Evolutionary conservation across 2,329 filamentous ascomycete species (phyloP).

Genomic region (Fusarium floridanum): DNA sequence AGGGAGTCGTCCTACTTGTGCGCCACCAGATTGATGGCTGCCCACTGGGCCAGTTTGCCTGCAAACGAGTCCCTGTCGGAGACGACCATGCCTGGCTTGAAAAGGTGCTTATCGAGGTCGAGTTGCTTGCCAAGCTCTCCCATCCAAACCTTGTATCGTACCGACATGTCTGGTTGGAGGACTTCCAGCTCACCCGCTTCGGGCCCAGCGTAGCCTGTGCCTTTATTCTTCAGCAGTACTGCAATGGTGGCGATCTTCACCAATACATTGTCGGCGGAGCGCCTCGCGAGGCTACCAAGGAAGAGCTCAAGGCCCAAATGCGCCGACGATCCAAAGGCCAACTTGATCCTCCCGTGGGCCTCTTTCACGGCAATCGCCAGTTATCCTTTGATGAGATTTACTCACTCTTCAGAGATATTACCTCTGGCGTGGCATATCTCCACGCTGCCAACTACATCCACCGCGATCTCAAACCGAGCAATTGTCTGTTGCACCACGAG

Average conservation of each 20-base stretch:
- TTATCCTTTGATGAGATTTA: slow-evolving; percentile 91
- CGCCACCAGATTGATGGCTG: slow-evolving; percentile 93
- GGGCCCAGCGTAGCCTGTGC: slow-evolving; percentile 93
- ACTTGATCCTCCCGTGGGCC: slow-evolving; percentile 70
- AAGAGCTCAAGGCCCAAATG: slow-evolving; percentile 89
- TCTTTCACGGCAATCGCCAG: slow-evolving; percentile 57
- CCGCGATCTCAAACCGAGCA: slow-evolving; percentile 94
- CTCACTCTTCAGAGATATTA: slow-evolving; percentile 95
- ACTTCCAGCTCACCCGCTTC: slow-evolving; percentile 85
- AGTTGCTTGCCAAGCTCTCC: slow-evolving; percentile 89
- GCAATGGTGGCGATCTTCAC: slow-evolving; percentile 92
- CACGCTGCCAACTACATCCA: slow-evolving; percentile 95
- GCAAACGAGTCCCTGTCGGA: slow-evolving; percentile 95
- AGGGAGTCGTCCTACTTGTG: slow-evolving; percentile 95
- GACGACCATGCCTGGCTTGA: slow-evolving; percentile 96
- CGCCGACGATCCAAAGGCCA: slow-evolving; percentile 85
- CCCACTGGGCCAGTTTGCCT: slow-evolving; percentile 89
- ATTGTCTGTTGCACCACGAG: slow-evolving; percentile 88
- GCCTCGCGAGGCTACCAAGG: slow-evolving; percentile 76
- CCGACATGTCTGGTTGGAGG: slow-evolving; percentile 96
- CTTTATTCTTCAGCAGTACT: slow-evolving; percentile 98
- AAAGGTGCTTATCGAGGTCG: slow-evolving; percentile 93
- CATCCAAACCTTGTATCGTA: slow-evolving; percentile 98
- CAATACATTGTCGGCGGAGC: slow-evolving; percentile 83
- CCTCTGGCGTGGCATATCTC: slow-evolving; percentile 89